Evolutionary conservation across 148 eudicot genomes (phyloP).

Genomic region (Fagopyrum esculentum): DNA sequence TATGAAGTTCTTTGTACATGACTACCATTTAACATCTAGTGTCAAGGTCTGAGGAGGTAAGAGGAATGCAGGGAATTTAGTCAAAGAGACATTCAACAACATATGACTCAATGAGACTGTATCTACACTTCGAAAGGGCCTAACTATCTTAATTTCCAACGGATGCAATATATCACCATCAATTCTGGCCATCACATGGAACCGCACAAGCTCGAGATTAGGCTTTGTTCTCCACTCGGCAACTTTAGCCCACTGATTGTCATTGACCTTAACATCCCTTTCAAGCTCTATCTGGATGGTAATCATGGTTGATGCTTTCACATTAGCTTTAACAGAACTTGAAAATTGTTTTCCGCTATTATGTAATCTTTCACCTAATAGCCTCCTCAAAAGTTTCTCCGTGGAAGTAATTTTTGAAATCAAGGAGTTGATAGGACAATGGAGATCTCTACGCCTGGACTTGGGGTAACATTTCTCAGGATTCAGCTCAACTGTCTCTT

Average conservation of each 20-base stretch:
- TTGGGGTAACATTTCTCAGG: conserved; percentile 40
- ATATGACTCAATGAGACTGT: conserved; percentile 52
- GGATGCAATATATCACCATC: conserved; percentile 45
- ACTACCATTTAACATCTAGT: conserved; percentile 49
- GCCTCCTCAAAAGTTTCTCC: conserved; percentile 31
- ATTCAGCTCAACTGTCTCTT: conserved; percentile 36
- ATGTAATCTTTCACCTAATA: conserved; percentile 18
- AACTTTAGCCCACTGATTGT: conserved; percentile 22
- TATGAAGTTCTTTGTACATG: neutral
- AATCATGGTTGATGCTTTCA: conserved; percentile 30
- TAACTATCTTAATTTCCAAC: conserved; percentile 29
- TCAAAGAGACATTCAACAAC: conserved; percentile 49
- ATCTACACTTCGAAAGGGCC: conserved; percentile 35
- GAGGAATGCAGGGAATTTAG: conserved; percentile 33
- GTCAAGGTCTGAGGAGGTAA: conserved; percentile 51
- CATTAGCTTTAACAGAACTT: conserved; percentile 28
- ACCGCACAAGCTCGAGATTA: conserved; percentile 33
- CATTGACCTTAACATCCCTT: conserved; percentile 32
- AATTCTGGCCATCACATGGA: conserved; percentile 44
- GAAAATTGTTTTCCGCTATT: conserved; percentile 4
- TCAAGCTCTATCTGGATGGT: conserved; percentile 48
- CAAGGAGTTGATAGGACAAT: conserved; percentile 27
- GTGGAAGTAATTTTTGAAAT: conserved; percentile 20
- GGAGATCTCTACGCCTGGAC: conserved; percentile 19
- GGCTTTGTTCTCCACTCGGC: conserved; percentile 65